Conservation (phyloP, 441 rosid species). For the Pelargonium fulgidum region DNA sequence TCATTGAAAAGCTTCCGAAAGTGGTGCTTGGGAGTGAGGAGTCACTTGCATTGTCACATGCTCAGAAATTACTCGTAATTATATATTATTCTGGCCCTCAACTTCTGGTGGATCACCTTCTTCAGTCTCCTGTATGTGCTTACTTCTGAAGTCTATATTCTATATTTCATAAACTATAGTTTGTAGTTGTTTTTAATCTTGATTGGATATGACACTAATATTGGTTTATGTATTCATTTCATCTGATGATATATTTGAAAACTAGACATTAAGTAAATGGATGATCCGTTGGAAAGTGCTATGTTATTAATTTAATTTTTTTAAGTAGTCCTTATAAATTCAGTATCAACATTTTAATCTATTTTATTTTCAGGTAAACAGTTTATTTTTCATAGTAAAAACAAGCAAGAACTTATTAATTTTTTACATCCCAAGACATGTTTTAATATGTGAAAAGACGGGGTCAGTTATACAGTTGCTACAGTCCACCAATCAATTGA, state of each 20-base stretch:
- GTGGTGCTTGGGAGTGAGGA: conserved; percentile 72
- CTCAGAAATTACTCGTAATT: conserved; percentile 65
- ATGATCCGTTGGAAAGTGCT: not conserved
- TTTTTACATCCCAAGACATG: too few species aligned
- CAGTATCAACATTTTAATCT: too few species aligned
- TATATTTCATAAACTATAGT: conserved; percentile 9
- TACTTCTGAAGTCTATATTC: conserved; percentile 10
- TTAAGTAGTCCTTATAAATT: too few species aligned
- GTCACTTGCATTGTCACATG: conserved; percentile 59
- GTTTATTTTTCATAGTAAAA: too few species aligned
- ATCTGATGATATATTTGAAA: not conserved
- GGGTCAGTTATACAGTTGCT: too few species aligned
- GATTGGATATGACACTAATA: not conserved
- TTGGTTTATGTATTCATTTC: not conserved
- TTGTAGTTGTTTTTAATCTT: not conserved
- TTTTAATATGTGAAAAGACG: too few species aligned
- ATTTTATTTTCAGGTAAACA: too few species aligned
- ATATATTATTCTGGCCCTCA: conserved; percentile 80
- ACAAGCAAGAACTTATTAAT: too few species aligned
- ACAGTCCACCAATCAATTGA: too few species aligned
- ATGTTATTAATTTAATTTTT: not conserved
- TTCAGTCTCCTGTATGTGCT: conserved; percentile 78
- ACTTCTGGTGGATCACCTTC: conserved; percentile 51
- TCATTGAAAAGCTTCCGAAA: conserved; percentile 84
- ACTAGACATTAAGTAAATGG: not conserved